Conservation (phyloP, 805 yeast genomes). For the Saturnispora diversa region DNA sequence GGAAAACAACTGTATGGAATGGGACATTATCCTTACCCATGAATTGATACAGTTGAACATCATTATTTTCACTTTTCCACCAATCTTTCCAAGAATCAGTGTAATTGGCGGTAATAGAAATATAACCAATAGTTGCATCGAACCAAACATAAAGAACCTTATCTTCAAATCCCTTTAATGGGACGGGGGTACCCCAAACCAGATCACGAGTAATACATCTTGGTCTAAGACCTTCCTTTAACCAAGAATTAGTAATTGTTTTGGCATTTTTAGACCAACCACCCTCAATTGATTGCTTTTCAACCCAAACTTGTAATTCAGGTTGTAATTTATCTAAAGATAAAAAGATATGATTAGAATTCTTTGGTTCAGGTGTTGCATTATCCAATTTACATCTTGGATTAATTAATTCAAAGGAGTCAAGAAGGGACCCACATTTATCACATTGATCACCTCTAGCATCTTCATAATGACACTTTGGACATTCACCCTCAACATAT, state of each 20-base stretch:
- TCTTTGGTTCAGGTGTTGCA: slow-evolving; percentile 68
- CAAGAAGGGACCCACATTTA: slow-evolving; percentile 80
- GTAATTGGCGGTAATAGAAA: slow-evolving; percentile 93
- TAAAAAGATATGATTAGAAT: slow-evolving; percentile 80
- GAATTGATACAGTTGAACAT: slow-evolving; percentile 85
- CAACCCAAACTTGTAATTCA: slow-evolving; percentile 64
- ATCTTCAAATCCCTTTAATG: slow-evolving; percentile 73
- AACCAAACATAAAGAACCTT: slow-evolving; percentile 98
- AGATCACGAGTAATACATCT: slow-evolving; percentile 96
- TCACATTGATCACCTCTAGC: slow-evolving; percentile 99
- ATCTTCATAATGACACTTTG: slow-evolving; percentile 88
- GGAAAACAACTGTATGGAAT: slow-evolving; percentile 98
- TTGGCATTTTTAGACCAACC: slow-evolving; percentile 88
- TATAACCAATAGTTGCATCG: slow-evolving; percentile 95
- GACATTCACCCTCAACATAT: slow-evolving; percentile 96
- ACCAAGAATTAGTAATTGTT: slow-evolving; percentile 87
- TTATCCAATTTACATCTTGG: slow-evolving; percentile 94
- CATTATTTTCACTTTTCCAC: slow-evolving; percentile 58
- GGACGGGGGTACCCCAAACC: slow-evolving; percentile 98
- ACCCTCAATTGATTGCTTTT: slow-evolving; percentile 59
- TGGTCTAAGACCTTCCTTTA: slow-evolving; percentile 85
- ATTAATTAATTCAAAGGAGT: slow-evolving; percentile 86
- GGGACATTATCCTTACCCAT: slow-evolving; percentile 99
- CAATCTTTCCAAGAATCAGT: slow-evolving; percentile 55
- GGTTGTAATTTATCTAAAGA: slow-evolving; percentile 79